A percentile compares a stretch with the other conserved stretches of the same genome.
These are phyloP conservation scores for Rhizopogon vinicolor DNA, from an alignment of 768 basidiomycete genomes.

Conservation along the genomic window DNA sequence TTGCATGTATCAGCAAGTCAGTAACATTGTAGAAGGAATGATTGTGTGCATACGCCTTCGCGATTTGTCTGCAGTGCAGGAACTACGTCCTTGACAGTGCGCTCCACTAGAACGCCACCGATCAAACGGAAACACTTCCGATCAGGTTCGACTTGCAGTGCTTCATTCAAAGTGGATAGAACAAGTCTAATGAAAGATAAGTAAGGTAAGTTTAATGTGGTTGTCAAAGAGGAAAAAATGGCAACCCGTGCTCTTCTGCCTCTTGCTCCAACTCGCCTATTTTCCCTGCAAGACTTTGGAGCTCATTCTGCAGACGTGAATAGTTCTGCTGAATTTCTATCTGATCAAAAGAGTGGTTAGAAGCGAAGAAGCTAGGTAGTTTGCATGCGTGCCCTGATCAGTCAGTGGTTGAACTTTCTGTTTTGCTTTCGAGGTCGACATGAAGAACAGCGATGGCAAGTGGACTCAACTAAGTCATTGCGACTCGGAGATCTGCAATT, in stretches of 20 bases:
- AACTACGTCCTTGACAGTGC: constrained; percentile 92
- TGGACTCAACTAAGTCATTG: constrained; percentile 6
- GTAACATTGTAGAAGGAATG: neutral
- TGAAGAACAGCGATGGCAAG: constrained; percentile 11
- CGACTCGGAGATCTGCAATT: constrained; percentile 20
- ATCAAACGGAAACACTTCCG: constrained; percentile 96
- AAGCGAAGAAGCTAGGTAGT: constrained; percentile 6
- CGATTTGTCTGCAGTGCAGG: constrained; percentile 87
- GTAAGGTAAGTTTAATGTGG: constrained; percentile 1
- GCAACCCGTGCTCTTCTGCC: constrained; percentile 91
- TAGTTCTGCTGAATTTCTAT: constrained; percentile 85
- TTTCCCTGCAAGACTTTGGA: constrained; percentile 89
- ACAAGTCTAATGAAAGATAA: constrained; percentile 61
- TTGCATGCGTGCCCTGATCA: constrained; percentile 60
- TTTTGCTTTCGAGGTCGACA: constrained; percentile 57
- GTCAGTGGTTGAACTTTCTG: constrained; percentile 53
- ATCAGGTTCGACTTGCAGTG: constrained; percentile 74
- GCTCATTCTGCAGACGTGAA: constrained; percentile 77
- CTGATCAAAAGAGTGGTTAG: constrained; percentile 40
- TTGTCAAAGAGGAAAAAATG: neutral
- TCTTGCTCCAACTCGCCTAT: constrained; percentile 96
- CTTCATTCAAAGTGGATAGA: constrained; percentile 80
- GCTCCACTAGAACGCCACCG: constrained; percentile 92
- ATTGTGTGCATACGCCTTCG: constrained; percentile 61
- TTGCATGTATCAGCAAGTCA: constrained; percentile 11